phyloP scores from a whole-genome alignment of 352 stramenopile genomes.

The Globisporangium paroecandrum region DNA sequence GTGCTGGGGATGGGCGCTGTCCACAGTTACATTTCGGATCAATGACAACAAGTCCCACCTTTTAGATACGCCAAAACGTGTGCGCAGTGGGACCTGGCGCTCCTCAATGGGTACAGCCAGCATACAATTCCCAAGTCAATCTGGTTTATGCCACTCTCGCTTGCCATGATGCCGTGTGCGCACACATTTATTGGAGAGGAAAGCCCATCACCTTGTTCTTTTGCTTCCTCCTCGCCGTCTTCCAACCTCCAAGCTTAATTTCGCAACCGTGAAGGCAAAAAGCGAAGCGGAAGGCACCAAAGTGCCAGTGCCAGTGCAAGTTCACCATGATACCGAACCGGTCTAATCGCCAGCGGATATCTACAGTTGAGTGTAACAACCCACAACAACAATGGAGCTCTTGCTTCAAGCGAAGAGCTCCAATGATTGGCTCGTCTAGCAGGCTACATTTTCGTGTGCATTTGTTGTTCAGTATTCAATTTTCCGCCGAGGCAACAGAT shows the following conservation, averaged over 20 bases:
- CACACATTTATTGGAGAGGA: neutral
- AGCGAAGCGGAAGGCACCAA: neutral
- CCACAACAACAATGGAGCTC: too few species aligned
- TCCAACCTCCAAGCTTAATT: neutral
- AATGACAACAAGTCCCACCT: neutral
- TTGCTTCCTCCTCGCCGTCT: too few species aligned
- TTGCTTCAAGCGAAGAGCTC: neutral
- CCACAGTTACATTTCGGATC: too few species aligned
- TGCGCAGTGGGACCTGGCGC: neutral
- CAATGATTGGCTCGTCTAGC: neutral
- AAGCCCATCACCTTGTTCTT: too few species aligned
- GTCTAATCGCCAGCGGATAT: neutral
- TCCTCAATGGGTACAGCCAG: neutral
- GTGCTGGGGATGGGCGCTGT: neutral
- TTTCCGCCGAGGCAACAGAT: neutral
- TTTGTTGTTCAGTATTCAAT: neutral
- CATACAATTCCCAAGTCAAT: slow-evolving; percentile 10
- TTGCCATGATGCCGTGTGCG: slow-evolving; percentile 1
- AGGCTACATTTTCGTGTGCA: neutral
- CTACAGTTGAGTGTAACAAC: neutral
- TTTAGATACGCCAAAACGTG: neutral
- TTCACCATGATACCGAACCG: neutral
- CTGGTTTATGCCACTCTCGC: neutral
- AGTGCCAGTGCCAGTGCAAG: neutral
- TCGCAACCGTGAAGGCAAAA: too few species aligned